Base-by-base conservation (phyloP, 1,139 yeast genomes). In the Magnusiomyces paraingens region DNA sequence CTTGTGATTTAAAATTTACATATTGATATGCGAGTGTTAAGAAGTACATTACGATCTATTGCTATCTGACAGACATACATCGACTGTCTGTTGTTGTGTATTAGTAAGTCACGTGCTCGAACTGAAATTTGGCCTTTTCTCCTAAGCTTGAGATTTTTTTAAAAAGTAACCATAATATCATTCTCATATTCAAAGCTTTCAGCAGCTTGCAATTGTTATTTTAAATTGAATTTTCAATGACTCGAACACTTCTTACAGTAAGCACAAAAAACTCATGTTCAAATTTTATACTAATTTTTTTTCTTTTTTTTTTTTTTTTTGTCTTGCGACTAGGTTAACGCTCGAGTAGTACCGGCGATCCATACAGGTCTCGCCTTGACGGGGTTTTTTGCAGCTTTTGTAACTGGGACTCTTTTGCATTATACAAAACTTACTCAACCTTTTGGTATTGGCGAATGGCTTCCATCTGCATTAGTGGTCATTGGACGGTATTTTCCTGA, bases 401-500 rank as follows among this genome's bases (percentile, higher is more conserved):
- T 51, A 10, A 26, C 51, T 18, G 52, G 50, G 1, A 26, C 48
- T 8, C 12, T 45, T n/a, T 20, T 54, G 35, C 56, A 54, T 38
- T 51, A 48, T 12, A 18, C 15, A 12, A 36, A 48, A 20, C 43
- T 45, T 18, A 21, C 45, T 8, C 50, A 54, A 38, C 47, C 49
- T 51, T 40, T 18, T 6, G 53, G 22, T 22, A 4, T 14, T 15
- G 41, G 50, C 20, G 46, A 38, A 39, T 36, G 54, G 56, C 40
- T 54, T 35, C 54, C 54, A 10, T 40, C 52, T 11, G 40, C 49
- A 11, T 42, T 48, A 29, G 18, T 43, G 1, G 44, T 42, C 8
- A 38, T 54, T 11, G 52, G 54, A 1, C 40, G 36, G 21, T 51
- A 15, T 58, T 87, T 85, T 61, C 94, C 94, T 0, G 95, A 86